Conservation (phyloP, 2,329 filamentous ascomycete genomes). For the Ophiognomonia clavigignenti-juglandacearum region DNA sequence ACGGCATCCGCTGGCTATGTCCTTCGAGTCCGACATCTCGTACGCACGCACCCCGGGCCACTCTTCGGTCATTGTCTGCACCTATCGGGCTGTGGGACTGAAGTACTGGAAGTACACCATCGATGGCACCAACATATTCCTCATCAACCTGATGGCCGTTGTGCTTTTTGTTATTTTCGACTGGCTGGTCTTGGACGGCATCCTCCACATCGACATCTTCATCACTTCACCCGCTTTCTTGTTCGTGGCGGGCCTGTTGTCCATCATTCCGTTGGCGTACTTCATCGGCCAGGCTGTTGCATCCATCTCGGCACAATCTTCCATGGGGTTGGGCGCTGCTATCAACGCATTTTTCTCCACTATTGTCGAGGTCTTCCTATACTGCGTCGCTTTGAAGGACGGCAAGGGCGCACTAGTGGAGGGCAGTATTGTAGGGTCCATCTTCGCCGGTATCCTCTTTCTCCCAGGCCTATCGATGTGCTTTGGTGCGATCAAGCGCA, state of each 20-base stretch:
- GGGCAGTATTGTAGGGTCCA: slow-evolving; percentile 94
- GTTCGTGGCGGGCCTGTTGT: slow-evolving; percentile 78
- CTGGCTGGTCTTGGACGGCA: slow-evolving; percentile 71
- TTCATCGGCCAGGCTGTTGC: slow-evolving; percentile 98
- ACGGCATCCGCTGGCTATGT: slow-evolving; percentile 85
- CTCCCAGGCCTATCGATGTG: slow-evolving; percentile 96
- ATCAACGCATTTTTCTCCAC: slow-evolving; percentile 99
- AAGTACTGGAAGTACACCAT: slow-evolving; percentile 99
- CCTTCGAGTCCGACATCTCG: slow-evolving; percentile 82
- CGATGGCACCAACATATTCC: slow-evolving; percentile 97
- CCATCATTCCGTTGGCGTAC: slow-evolving; percentile 94
- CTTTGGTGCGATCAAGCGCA: slow-evolving; percentile 94
- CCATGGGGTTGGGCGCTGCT: slow-evolving; percentile 94
- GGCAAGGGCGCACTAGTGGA: slow-evolving; percentile 92
- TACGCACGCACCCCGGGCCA: slow-evolving; percentile 69
- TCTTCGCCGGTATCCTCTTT: slow-evolving; percentile 94
- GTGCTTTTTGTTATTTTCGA: slow-evolving; percentile 95
- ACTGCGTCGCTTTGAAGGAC: slow-evolving; percentile 88
- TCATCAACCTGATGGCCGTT: slow-evolving; percentile 92
- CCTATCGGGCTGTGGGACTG: slow-evolving; percentile 87
- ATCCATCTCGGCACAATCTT: slow-evolving; percentile 96
- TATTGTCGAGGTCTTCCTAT: slow-evolving; percentile 94
- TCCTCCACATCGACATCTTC: slow-evolving; percentile 64
- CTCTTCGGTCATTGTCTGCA: slow-evolving; percentile 88
- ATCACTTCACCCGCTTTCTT: slow-evolving; percentile 81